Percentiles rank a stretch among this genome's conserved stretches.
Evolutionary conservation across 331 rosid species (phyloP).

Genomic region (Prunus yedoensis): DNA sequence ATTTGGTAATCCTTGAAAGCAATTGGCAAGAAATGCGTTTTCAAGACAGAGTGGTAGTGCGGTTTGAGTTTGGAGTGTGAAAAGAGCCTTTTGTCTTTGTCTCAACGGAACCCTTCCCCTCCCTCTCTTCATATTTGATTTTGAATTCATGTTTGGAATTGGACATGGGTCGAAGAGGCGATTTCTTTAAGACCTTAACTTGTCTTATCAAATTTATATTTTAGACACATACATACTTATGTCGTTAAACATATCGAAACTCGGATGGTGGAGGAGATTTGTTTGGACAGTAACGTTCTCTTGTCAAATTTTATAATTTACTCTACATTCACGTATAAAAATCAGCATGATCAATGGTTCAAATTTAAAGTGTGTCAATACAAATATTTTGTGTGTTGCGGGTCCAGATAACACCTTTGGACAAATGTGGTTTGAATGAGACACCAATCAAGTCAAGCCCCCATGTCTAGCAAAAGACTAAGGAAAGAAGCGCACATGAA

Average conservation of each 20-base stretch:
- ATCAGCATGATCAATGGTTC: too few relatives aligned
- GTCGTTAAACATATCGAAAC: too few relatives aligned
- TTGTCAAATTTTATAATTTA: too few relatives aligned
- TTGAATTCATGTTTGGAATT: background rate
- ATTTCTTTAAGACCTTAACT: background rate
- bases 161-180: background rate
- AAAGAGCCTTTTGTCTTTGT: slow-evolving; percentile 5
- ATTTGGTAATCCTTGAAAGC: background rate
- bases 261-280: too few relatives aligned
- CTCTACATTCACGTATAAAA: too few relatives aligned
- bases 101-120: background rate
- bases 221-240: too few relatives aligned
- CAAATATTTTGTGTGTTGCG: too few relatives aligned
- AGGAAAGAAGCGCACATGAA: background rate
- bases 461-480: background rate
- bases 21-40: background rate
- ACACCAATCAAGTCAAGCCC: background rate
- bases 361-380: too few relatives aligned
- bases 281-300: too few relatives aligned
- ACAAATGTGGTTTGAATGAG: too few relatives aligned
- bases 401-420: too few relatives aligned
- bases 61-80: background rate
- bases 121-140: background rate
- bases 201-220: background rate
- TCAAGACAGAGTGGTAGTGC: background rate